Conservation (phyloP, 2,329 filamentous ascomycete genomes). For the Calonectria henricotiae region DNA sequence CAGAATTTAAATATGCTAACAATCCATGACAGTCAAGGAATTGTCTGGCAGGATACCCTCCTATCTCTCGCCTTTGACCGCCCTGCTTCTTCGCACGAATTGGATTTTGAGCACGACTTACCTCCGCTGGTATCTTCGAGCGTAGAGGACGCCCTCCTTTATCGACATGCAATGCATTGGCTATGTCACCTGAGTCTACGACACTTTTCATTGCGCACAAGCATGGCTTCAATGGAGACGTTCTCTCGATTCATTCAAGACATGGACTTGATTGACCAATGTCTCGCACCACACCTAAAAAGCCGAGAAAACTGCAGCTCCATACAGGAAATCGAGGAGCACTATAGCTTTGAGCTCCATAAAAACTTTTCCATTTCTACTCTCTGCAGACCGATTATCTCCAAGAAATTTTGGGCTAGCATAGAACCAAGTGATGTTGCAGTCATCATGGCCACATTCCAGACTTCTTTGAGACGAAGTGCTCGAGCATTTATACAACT, state of each 20-base stretch:
- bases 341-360: constrained; percentile 38
- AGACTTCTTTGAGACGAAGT: constrained; percentile 29
- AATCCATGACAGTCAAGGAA: constrained; percentile 29
- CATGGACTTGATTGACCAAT: constrained; percentile 1
- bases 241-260: constrained; percentile 15
- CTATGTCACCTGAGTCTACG: constrained; percentile 35
- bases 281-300: constrained; percentile 2
- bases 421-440: not conserved
- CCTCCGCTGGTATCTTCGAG: not conserved
- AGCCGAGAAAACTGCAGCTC: constrained; percentile 25
- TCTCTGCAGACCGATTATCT: constrained; percentile 39
- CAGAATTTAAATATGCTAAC: not conserved
- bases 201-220: constrained; percentile 15
- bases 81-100: constrained; percentile 38
- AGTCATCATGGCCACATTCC: constrained; percentile 23
- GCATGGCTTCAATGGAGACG: not conserved
- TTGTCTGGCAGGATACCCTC: constrained; percentile 45
- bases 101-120: constrained; percentile 36
- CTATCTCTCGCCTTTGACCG: constrained; percentile 44
- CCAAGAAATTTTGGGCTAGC: not conserved
- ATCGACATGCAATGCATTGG: constrained; percentile 45
- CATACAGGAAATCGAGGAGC: constrained; percentile 41
- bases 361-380: constrained; percentile 39
- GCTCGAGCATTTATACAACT: constrained; percentile 40
- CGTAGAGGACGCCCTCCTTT: constrained; percentile 9